Base-by-base conservation (phyloP, 805 yeast species). In the Candida orba region DNA sequence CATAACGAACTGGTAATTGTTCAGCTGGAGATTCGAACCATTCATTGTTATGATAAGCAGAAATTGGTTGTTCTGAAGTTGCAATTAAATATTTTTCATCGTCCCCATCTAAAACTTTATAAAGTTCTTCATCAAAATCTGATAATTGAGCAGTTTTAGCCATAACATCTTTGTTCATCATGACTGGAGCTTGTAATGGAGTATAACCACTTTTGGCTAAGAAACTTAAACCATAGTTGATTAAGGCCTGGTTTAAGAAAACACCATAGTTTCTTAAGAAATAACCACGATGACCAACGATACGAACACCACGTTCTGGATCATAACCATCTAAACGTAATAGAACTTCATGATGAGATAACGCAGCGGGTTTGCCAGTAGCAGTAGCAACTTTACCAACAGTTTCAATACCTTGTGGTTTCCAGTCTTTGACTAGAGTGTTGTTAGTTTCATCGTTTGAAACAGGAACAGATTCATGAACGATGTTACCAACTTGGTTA, bases 121-220 rank as follows among this genome's bases (percentile, higher is more conserved):
- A 93, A 60, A 93, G 76, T 69, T 93, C 99, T 74, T 93, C 99
- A 67, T 93, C 99, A 58, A 93, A 93, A 63, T 93, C 90, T 32
- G 97, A 89, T 65, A 93, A 80, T 72, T 93, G 99, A 8, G 99
- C 99, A 54, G 99, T 93, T 71, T 87, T 90, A 56, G 98, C 98
- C 99, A 93, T 93, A 45, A 89, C 95, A 46, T 93, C 98, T 71
- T 93, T 93, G 80, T 93, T 93, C 96, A 93, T 88, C 99, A 93
- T 93, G 37, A 91, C 96, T 46, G 99, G 99, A 14, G 99, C 95
- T 73, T 93, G 99, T 67, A 93, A 75, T 51, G 98, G 95, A 43
- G 74, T 73, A 73, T 88, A 93, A 41, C 81, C 89, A 56, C 81
- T 78, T 58, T 77, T 69, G 51, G 86, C 77, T 65, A 93, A 76